Evolutionary conservation across 2,329 filamentous ascomycete species (phyloP), one percentile per base, ranked within the genome.

Genomic region (Trichoderma aggressivum): DNA sequence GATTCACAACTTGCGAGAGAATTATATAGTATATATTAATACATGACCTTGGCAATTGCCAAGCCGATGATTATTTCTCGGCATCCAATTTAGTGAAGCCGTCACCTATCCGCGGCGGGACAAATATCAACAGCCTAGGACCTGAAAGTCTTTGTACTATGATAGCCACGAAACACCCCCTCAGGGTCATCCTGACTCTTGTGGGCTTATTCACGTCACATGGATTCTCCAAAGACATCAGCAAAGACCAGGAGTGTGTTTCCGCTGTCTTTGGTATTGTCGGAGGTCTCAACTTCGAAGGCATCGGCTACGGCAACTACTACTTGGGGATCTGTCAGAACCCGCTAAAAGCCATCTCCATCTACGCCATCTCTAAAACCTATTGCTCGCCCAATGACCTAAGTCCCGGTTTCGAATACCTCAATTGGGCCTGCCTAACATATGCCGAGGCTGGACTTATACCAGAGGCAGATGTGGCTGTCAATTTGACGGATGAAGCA

Each of bases 201-300:
- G 24, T 67, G 10, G 24, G 64, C 53, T n/a, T 67, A n/a, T 32
- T 67, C n/a, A 11, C 53, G 12, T 67, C 53, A 58, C 34, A 47
- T 30, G 64, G 32, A 7, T 26, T 67, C 11, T 47, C 64, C 2
- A 43, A n/a, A 28, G 21, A n/a, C n/a, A 18, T 59, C 18, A 10
- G 39, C 39, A 43, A 43, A 43, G 39, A 67, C 8, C 64, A 67
- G 26, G 64, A 67, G 24, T 67, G 53, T 24, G 64, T 67, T 59
- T 58, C 64, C 12, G 24, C 64, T 32, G 32, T 67, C 7, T 67
- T 58, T 24, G 28, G 64, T 47, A 67, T 67, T 8, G 6, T 67
- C 16, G 64, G 64, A 11, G 18, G 36, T 24, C 64, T 67, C 64
- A 58, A 47, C n/a, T 67, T 67, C 24, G 64, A 43, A 67, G 64